These are phyloP conservation scores for Calcarisporium arbuscula DNA, from an alignment of 2,329 filamentous ascomycete genomes.

Conservation along the genomic window DNA sequence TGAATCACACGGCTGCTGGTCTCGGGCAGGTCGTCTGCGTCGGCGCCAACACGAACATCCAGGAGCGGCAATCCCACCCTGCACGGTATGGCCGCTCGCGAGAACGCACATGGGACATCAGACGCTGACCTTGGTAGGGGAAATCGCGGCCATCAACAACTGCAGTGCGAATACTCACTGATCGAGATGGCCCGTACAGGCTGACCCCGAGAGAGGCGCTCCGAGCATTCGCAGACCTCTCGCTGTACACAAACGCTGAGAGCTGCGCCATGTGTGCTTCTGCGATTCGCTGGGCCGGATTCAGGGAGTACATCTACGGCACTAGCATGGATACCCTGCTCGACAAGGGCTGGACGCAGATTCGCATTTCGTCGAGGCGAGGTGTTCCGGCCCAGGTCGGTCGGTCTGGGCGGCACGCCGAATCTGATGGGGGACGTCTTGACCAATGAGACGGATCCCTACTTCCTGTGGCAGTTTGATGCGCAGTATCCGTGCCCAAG, in stretches of 20 bases:
- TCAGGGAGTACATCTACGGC: slow-evolving; percentile 49
- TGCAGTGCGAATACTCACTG: slow-evolving; percentile 42
- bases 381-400: slow-evolving; percentile 37
- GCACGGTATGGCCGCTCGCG: slow-evolving; percentile 40
- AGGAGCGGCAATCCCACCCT: slow-evolving; percentile 43
- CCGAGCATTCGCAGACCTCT: slow-evolving; percentile 39
- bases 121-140: too few species aligned
- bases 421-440: too few species aligned
- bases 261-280: slow-evolving; percentile 53
- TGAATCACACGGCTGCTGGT: slow-evolving; percentile 43
- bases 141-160: slow-evolving; percentile 49
- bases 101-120: slow-evolving; percentile 12
- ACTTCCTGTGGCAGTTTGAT: slow-evolving; percentile 49
- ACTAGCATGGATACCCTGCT: slow-evolving; percentile 41
- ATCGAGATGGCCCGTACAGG: slow-evolving; percentile 36
- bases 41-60: slow-evolving; percentile 41
- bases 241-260: slow-evolving; percentile 51
- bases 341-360: slow-evolving; percentile 44
- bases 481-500: slow-evolving; percentile 3
- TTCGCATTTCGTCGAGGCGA: slow-evolving; percentile 38
- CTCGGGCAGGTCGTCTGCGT: slow-evolving; percentile 42
- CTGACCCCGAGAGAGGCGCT: slow-evolving; percentile 33
- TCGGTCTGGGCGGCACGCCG: slow-evolving; percentile 35
- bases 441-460: slow-evolving; percentile 45
- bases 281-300: slow-evolving; percentile 49